These are phyloP conservation scores for Pseudogymnoascus sp. DNA, from an alignment of 2,329 filamentous ascomycete genomes.

Conservation along the genomic window DNA sequence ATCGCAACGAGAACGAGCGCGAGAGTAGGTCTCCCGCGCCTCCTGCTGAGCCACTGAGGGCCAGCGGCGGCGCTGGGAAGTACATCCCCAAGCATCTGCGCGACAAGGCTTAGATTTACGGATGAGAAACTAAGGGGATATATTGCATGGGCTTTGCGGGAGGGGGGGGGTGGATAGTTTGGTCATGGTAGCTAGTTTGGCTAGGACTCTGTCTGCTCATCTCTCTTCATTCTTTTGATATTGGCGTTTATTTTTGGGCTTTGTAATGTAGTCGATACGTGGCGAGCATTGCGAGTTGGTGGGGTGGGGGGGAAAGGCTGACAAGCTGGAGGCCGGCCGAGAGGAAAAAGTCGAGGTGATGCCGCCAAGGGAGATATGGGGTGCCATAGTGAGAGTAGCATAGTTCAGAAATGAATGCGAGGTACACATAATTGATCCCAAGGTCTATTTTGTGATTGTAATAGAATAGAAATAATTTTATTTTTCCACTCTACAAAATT, in stretches of 20 bases:
- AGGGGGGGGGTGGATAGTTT: neutral
- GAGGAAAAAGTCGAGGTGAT: neutral
- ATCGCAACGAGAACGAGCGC: slow-evolving; percentile 33
- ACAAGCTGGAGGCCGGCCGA: neutral
- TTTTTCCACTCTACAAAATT: neutral
- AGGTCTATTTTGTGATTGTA: neutral
- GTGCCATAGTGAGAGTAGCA: neutral
- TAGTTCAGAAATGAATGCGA: neutral
- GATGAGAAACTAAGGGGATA: neutral
- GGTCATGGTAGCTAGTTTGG: neutral
- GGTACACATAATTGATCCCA: neutral
- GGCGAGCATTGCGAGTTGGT: slow-evolving; percentile 29
- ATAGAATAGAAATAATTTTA: neutral
- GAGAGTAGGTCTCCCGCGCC: slow-evolving; percentile 33
- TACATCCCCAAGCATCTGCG: slow-evolving; percentile 45
- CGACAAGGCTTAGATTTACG: slow-evolving; percentile 23
- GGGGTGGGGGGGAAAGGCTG: neutral
- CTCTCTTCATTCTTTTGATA: neutral
- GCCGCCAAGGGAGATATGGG: neutral
- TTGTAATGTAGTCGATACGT: slow-evolving; percentile 24
- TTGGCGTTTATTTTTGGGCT: slow-evolving; percentile 6
- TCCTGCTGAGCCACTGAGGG: slow-evolving; percentile 33
- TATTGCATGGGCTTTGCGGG: neutral
- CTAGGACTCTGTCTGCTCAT: neutral
- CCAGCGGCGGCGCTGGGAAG: slow-evolving; percentile 47